Conservation (phyloP, 441 rosid genomes). For the Erodium trifolium region DNA sequence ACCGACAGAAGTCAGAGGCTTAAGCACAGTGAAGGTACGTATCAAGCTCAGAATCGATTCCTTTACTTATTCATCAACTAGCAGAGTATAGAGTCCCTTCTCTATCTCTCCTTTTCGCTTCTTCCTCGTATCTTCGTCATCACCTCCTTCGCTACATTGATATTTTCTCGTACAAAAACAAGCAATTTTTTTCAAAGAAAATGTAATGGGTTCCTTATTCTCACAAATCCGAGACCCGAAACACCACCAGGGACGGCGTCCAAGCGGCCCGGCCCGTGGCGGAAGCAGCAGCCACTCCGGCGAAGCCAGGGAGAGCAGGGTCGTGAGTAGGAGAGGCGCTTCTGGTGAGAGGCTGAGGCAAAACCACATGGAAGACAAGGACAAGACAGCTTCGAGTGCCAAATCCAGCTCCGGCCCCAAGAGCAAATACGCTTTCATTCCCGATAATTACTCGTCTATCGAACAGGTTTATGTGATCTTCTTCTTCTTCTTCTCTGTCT, state of each 20-base stretch:
- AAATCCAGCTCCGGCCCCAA: background rate
- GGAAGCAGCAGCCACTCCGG: too few species aligned
- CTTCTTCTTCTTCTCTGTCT: background rate
- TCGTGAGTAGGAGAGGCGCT: too few species aligned
- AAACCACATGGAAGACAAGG: background rate
- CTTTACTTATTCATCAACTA: background rate
- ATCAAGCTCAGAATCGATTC: background rate
- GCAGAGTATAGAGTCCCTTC: background rate
- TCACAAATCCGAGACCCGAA: background rate
- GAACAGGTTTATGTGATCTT: slow-evolving; percentile 25
- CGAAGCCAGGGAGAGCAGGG: too few species aligned
- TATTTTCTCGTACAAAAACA: too few species aligned
- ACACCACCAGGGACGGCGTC: background rate
- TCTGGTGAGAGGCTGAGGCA: background rate
- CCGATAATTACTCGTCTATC: slow-evolving; percentile 27
- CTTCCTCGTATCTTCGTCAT: background rate
- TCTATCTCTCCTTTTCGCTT: background rate
- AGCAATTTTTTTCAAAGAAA: background rate
- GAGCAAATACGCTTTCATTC: slow-evolving; percentile 27
- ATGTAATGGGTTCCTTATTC: background rate
- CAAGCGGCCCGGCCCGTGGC: too few species aligned
- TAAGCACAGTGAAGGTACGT: background rate
- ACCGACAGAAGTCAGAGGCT: background rate
- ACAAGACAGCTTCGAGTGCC: background rate
- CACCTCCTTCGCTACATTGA: too few species aligned